Base-by-base conservation (phyloP, 2,329 filamentous ascomycete species). In the Coniochaeta prunicola region DNA sequence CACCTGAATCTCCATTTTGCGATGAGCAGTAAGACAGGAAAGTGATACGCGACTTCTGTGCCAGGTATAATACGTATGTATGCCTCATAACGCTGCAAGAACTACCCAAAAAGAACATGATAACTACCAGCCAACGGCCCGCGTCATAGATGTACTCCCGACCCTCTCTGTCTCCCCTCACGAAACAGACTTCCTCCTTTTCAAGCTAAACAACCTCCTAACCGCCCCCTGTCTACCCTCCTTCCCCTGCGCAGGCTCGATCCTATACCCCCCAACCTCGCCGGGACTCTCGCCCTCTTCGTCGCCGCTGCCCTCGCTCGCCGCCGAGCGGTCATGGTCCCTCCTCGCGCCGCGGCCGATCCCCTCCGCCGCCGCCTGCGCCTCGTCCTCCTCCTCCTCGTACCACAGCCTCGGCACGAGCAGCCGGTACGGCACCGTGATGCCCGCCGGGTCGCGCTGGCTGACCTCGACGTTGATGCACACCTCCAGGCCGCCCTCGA, bases 401-500 rank as follows among this genome's bases (percentile, higher is more conserved):
- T 86, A 87, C 73, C 80, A 81, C 57, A 99, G 76, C 57, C 86
- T 85, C 12, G 96, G 94, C 5, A 99, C 87, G 1, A 97, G 80
- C 5, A 99, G 76, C 40, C 91, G 81, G 71, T 99, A 99, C 9
- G 92, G 91, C 56, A 86, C 84, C 0, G 94, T 99, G 63, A 91
- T 91, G 15, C 94, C 96, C 0, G 89, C 82, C 0, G 94, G 93
- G 66, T 99, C 92, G 62, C 85, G 86, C 50, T 90, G 83, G 66
- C 88, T 92, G 61, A 97, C 85, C 74, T 99, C 94, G 62, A 96
- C 86, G 66, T 97, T 96, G 48, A 99, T 74, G 56, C 86, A 89
- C 36, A 99, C 87, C 64, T 97, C 92, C 10, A 99, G 77, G 0
- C 91, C 92, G 31, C 88, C 89, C 69, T 94, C 85, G 0, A 97